Evolutionary conservation across 371 early-diverging fungal genomes (phyloP).

Genomic region (Rhizopus microsporus): DNA sequence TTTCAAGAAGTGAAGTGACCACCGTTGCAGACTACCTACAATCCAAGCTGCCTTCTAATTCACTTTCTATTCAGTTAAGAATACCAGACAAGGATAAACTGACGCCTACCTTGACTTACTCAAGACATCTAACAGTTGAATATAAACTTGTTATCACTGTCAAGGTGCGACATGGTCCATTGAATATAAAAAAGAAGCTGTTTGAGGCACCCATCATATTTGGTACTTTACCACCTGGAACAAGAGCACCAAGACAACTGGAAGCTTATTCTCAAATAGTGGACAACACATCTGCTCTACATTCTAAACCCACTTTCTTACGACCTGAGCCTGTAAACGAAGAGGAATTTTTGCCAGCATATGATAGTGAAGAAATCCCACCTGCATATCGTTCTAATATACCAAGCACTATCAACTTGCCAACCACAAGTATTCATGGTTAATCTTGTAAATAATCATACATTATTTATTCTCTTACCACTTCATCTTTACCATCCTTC

Average conservation of each 20-base stretch:
- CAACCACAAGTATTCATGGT: neutral
- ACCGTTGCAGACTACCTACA: constrained; percentile 13
- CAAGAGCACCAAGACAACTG: constrained; percentile 25
- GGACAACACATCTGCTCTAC: constrained; percentile 9
- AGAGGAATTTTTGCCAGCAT: constrained; percentile 26
- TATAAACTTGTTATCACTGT: constrained; percentile 21
- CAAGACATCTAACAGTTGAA: constrained; percentile 19
- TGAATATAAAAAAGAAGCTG: constrained; percentile 24
- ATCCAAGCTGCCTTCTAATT: constrained; percentile 10
- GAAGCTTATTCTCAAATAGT: constrained; percentile 19
- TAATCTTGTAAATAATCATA: neutral
- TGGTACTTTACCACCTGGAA: constrained; percentile 28
- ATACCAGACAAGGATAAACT: constrained; percentile 6
- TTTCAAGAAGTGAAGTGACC: constrained; percentile 24
- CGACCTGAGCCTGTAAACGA: constrained; percentile 11
- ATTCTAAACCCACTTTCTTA: constrained; percentile 19
- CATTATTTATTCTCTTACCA: too few species aligned
- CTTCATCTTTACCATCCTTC: too few species aligned
- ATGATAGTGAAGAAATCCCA: constrained; percentile 21
- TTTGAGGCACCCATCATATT: constrained; percentile 24
- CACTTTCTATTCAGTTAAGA: constrained; percentile 13
- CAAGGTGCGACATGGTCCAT: constrained; percentile 23
- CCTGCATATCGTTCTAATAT: constrained; percentile 15
- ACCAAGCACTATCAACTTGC: neutral
- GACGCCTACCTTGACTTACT: constrained; percentile 20